A percentile compares a stretch with the other conserved stretches of the same genome.
Conservation (phyloP, 2,329 filamentous ascomycete species). For the Blastomyces gilchristii region DNA sequence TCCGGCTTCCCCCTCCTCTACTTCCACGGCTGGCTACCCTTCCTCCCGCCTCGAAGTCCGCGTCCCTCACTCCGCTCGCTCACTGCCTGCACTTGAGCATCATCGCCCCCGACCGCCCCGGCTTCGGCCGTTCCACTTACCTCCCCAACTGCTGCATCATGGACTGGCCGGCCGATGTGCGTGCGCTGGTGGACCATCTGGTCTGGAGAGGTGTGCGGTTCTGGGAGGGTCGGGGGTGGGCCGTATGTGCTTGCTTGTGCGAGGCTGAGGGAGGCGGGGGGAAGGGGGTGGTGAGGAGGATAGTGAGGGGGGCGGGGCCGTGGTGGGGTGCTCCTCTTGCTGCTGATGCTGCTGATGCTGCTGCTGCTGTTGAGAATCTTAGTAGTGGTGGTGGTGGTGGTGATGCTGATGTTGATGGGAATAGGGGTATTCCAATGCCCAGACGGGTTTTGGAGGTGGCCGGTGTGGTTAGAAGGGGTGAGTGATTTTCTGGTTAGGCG, state of each 20-base stretch:
- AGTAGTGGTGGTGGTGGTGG: no score
- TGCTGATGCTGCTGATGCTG: conserved; percentile 19
- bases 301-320: conserved; percentile 27
- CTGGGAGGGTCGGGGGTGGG: conserved; percentile 39
- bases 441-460: conserved; percentile 18
- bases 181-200: conserved; percentile 33
- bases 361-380: no score
- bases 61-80: conserved; percentile 25
- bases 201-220: conserved; percentile 33
- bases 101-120: conserved; percentile 31
- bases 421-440: not conserved
- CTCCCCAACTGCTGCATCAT: conserved; percentile 30
- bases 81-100: conserved; percentile 30
- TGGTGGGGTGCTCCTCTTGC: conserved; percentile 28
- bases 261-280: conserved; percentile 15
- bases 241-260: conserved; percentile 42
- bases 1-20: conserved; percentile 30
- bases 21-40: conserved; percentile 37
- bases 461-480: conserved; percentile 16
- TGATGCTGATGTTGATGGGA: no score
- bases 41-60: conserved; percentile 35
- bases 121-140: conserved; percentile 34
- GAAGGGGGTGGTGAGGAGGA: conserved; percentile 23
- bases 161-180: conserved; percentile 36
- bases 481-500: conserved; percentile 17